phyloP scores from a whole-genome alignment of 2,329 filamentous ascomycete species.

The Trichoderma oligosporum region DNA sequence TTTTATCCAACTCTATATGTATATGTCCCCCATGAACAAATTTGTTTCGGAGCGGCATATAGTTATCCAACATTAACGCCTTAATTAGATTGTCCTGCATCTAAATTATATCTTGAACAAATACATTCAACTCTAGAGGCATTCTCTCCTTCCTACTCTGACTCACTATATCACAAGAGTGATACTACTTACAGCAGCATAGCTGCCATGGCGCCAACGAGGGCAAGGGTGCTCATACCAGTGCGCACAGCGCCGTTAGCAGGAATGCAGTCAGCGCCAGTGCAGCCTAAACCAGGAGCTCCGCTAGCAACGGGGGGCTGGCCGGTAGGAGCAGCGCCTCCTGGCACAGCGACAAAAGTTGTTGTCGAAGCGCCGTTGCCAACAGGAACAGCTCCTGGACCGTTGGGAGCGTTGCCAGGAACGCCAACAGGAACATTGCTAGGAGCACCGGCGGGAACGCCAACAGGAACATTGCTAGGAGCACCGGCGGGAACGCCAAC shows the following conservation, averaged over 20 bases:
- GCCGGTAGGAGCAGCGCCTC: not conserved
- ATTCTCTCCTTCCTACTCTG: not conserved
- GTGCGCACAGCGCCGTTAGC: constrained; percentile 23
- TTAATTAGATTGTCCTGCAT: constrained; percentile 6
- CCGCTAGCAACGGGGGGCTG: not conserved
- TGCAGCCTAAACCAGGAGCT: constrained; percentile 15
- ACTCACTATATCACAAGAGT: not conserved
- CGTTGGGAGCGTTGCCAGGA: not conserved
- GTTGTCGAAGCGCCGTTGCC: not conserved
- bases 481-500: too few relatives aligned
- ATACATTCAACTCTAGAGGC: not conserved
- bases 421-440: too few relatives aligned
- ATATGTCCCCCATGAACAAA: constrained; percentile 8
- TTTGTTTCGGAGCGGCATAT: not conserved
- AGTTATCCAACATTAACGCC: constrained; percentile 6
- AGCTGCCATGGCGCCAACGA: constrained; percentile 22
- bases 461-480: too few relatives aligned
- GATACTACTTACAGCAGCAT: constrained; percentile 17
- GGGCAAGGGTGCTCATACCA: constrained; percentile 23
- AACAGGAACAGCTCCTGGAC: not conserved
- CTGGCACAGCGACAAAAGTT: constrained; percentile 1
- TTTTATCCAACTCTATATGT: constrained; percentile 6
- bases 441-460: too few relatives aligned
- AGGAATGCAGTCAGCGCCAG: constrained; percentile 16
- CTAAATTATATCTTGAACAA: not conserved